phyloP scores from a whole-genome alignment of 371 early-diverging fungal species.

The Phascolomyces articulosus region DNA sequence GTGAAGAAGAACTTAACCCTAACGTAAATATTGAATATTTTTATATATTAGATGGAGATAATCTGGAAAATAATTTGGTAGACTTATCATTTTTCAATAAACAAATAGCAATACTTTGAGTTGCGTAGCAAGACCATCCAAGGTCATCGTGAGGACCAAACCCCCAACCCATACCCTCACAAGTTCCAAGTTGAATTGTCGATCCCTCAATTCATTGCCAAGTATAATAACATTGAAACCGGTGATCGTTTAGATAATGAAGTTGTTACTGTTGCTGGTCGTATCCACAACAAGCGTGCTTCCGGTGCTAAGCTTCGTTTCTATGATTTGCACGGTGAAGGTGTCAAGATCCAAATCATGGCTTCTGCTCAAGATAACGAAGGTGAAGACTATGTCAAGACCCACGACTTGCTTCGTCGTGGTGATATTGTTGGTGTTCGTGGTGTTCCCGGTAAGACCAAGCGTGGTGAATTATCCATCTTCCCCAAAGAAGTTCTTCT shows the following conservation, averaged over 20 bases:
- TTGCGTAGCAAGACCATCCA: constrained; percentile 86
- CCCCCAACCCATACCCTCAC: constrained; percentile 95
- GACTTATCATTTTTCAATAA: too few species aligned
- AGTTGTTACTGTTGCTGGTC: constrained; percentile 82
- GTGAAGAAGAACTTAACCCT: constrained; percentile 86
- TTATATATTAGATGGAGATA: background rate
- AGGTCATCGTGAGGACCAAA: constrained; percentile 76
- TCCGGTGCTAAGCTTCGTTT: constrained; percentile 91
- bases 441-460: constrained; percentile 94
- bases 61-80: background rate
- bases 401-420: constrained; percentile 86
- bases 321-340: constrained; percentile 96
- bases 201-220: constrained; percentile 84
- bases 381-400: constrained; percentile 75
- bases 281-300: constrained; percentile 89
- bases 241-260: constrained; percentile 78
- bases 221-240: constrained; percentile 72
- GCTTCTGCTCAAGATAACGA: constrained; percentile 83
- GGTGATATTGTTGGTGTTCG: constrained; percentile 99
- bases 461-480: constrained; percentile 97
- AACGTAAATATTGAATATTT: constrained; percentile 60
- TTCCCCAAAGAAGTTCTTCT: constrained; percentile 88
- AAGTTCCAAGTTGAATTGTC: constrained; percentile 94
- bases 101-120: constrained; percentile 98
- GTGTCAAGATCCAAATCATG: constrained; percentile 94